phyloP scores from a whole-genome alignment of 345 rosid genomes.

The Excoecaria agallocha region DNA sequence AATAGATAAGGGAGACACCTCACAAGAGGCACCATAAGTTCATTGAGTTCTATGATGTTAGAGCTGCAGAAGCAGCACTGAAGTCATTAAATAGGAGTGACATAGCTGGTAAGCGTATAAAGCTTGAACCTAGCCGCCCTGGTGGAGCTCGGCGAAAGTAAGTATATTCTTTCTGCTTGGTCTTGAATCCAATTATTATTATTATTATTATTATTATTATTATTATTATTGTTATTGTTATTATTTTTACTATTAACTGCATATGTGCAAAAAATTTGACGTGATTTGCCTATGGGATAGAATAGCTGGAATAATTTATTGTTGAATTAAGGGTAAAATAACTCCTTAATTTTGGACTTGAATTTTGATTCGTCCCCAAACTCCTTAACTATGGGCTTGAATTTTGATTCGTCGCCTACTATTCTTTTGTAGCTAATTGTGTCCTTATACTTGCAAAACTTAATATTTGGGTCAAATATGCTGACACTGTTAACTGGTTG shows the following conservation, averaged over 20 bases:
- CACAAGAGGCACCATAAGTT: constrained; percentile 83
- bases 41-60: constrained; percentile 75
- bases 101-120: constrained; percentile 80
- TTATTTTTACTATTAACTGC: background rate
- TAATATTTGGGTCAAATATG: background rate
- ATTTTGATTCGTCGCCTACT: background rate
- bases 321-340: background rate
- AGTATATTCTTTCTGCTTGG: constrained; percentile 7
- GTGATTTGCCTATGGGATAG: background rate
- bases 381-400: background rate
- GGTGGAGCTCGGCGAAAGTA: constrained; percentile 69
- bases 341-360: background rate
- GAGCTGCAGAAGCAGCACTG: constrained; percentile 77
- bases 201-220: no score
- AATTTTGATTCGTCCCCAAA: no score
- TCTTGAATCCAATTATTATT: background rate
- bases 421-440: background rate
- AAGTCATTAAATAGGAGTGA: constrained; percentile 68
- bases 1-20: constrained; percentile 82
- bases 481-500: background rate
- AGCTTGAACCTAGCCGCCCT: constrained; percentile 85
- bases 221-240: no score
- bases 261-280: background rate
- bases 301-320: background rate
- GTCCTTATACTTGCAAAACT: background rate